Base-by-base conservation (phyloP, 345 rosid genomes). In the Barbarea vulgaris region DNA sequence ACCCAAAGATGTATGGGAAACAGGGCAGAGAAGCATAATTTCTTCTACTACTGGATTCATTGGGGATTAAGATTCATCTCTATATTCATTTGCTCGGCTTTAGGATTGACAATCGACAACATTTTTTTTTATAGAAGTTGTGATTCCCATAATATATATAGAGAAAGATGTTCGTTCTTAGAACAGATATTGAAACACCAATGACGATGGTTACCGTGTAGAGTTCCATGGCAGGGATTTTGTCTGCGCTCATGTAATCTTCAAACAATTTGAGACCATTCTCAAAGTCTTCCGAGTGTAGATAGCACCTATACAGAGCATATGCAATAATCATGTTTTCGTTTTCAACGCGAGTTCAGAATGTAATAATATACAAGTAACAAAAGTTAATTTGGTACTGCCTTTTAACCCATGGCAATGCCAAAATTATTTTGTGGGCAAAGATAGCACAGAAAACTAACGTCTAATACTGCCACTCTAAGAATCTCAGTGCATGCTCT, bases 241-340 rank as follows among this genome's bases (percentile, higher is more conserved):
- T 92, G 75, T 82, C 85, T 63, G 90, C 72, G 22, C 47, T 82
- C 81, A 87, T 64, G 85, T 83, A 79, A 24, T 90, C 90, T 74
- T 85, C 84, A 82, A 89, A 89, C 64, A 53, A 22, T 84, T 81
- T 80, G 79, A 79, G 84, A 84, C 89, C 97, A 31, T 70, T 85
- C 60, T 90, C 88, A 21, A 92, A 73, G 78, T 95, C 92, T 70
- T 94, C 89, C 48, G 88, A 70, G 60, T 72, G 83, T 62, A 90
- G 79, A 82, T 95, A 88, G 83, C 99, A 95, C 87, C 99, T 95
- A 77, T 36, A 69, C n/a, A 74, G 64, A 62, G 33, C 34, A 56
- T 58, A 36, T 57, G 58, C 7, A 12, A 55, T 34, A 47, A 51
- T n/a, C 44, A 62, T 5, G 46, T 19, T 36, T 56, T n/a, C 55